Conservation (phyloP, 176 grass and related monocot genomes). For the Bromus sterilis region DNA sequence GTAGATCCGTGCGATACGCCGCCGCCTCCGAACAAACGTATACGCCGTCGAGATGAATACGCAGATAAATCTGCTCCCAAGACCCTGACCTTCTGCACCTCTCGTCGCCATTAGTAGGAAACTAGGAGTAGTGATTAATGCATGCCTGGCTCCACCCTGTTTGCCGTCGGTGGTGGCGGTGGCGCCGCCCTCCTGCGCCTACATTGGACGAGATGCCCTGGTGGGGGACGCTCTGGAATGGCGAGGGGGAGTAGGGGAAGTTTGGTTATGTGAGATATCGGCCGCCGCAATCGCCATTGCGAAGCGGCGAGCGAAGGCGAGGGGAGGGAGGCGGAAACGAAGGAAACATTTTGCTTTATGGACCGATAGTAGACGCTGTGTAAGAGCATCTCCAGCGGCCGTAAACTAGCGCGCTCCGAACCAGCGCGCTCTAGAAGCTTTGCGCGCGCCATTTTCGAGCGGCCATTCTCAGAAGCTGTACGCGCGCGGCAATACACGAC, state of each 20-base stretch:
- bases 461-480: too few species aligned
- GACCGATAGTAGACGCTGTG: too few species aligned
- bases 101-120: conserved; percentile 7
- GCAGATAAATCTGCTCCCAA: background rate
- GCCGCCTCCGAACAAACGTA: background rate
- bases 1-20: conserved; percentile 13
- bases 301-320: background rate
- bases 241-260: background rate
- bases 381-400: too few species aligned
- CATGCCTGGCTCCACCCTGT: conserved; percentile 49
- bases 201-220: conserved; percentile 7
- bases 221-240: background rate
- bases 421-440: too few species aligned
- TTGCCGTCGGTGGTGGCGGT: conserved; percentile 18
- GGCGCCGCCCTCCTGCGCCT: conserved; percentile 3
- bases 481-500: too few species aligned
- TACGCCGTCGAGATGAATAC: background rate
- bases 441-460: too few species aligned
- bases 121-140: background rate
- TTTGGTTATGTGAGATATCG: background rate
- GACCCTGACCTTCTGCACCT: background rate
- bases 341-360: conserved; percentile 5
- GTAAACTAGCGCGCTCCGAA: too few species aligned
- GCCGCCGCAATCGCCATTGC: conserved; percentile 24
- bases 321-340: background rate